A percentile compares a stretch with the other conserved stretches of the same genome.
phyloP scores from a whole-genome alignment of 768 basidiomycete species.

The Austroboletus eburneus region DNA sequence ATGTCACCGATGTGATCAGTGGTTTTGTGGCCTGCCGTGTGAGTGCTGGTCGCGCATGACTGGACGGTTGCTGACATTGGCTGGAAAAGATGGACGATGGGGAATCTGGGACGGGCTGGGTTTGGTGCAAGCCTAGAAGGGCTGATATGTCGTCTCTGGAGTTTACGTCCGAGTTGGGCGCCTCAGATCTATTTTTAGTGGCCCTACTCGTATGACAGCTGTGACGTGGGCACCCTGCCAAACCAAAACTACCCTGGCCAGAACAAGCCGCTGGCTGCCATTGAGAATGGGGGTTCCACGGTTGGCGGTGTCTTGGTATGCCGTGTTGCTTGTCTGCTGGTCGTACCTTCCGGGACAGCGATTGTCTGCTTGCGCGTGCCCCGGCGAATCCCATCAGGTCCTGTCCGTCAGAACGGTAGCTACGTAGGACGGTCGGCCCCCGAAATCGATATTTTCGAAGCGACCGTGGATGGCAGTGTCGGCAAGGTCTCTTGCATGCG shows the following conservation, averaged over 20 bases:
- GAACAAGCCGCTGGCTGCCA: conserved; percentile 42
- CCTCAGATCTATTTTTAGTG: conserved; percentile 35
- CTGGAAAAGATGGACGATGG: conserved; percentile 48
- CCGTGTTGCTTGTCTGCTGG: neutral
- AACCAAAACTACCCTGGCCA: conserved; percentile 61
- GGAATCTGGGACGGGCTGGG: conserved; percentile 48
- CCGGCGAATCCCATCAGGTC: conserved; percentile 55
- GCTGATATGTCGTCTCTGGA: conserved; percentile 41
- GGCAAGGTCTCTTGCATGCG: conserved; percentile 35
- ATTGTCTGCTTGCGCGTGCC: conserved; percentile 55
- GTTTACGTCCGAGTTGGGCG: conserved; percentile 2
- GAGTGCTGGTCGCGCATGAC: conserved; percentile 6
- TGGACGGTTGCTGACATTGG: conserved; percentile 6
- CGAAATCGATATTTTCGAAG: conserved; percentile 60
- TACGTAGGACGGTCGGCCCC: conserved; percentile 54
- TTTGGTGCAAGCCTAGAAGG: conserved; percentile 59
- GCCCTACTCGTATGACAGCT: conserved; percentile 54
- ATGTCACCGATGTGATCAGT: conserved; percentile 18
- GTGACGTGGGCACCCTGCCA: conserved; percentile 73
- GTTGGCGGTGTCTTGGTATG: conserved; percentile 24
- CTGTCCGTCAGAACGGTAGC: conserved; percentile 42
- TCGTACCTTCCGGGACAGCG: conserved; percentile 52
- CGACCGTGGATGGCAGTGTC: conserved; percentile 29
- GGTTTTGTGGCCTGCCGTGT: conserved; percentile 50
- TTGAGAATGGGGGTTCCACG: conserved; percentile 35